phyloP scores from a whole-genome alignment of 306 rosid genomes.

The Amphicarpaea edgeworthii region DNA sequence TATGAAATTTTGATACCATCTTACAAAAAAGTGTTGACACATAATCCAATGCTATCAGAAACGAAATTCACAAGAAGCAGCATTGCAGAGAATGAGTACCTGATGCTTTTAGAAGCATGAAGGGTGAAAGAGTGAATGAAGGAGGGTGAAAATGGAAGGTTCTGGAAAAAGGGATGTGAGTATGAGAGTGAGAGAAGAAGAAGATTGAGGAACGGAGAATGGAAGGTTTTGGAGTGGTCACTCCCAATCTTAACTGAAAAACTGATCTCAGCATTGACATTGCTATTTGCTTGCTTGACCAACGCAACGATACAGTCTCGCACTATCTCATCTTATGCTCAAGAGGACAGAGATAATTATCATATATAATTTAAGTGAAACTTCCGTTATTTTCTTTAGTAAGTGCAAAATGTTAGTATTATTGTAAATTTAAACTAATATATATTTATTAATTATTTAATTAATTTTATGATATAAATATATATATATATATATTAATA shows the following conservation, averaged over 20 bases:
- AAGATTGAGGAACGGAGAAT: slow-evolving; percentile 18
- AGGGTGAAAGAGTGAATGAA: slow-evolving; percentile 45
- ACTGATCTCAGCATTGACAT: slow-evolving; percentile 55
- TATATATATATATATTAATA: too few species aligned
- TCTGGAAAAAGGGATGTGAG: slow-evolving; percentile 6
- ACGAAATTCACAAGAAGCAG: background rate
- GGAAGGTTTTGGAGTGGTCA: slow-evolving; percentile 36
- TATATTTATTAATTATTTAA: too few species aligned
- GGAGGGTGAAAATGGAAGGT: slow-evolving; percentile 48
- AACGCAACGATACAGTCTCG: too few species aligned
- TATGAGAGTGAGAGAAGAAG: slow-evolving; percentile 16
- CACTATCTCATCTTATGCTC: too few species aligned
- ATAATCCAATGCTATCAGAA: background rate
- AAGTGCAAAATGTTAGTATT: too few species aligned
- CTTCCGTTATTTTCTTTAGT: too few species aligned
- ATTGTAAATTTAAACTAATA: too few species aligned
- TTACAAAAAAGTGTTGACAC: background rate
- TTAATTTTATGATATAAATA: too few species aligned
- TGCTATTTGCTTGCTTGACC: background rate
- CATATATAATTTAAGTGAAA: too few species aligned
- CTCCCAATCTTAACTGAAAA: slow-evolving; percentile 48
- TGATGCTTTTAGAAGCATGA: slow-evolving; percentile 34
- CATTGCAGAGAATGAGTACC: slow-evolving; percentile 43
- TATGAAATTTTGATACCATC: background rate
- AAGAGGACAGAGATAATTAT: too few species aligned